A percentile compares a stretch with the other conserved stretches of the same genome.
Conservation (phyloP, 2,329 filamentous ascomycete genomes). For the Volutella citrinella region DNA sequence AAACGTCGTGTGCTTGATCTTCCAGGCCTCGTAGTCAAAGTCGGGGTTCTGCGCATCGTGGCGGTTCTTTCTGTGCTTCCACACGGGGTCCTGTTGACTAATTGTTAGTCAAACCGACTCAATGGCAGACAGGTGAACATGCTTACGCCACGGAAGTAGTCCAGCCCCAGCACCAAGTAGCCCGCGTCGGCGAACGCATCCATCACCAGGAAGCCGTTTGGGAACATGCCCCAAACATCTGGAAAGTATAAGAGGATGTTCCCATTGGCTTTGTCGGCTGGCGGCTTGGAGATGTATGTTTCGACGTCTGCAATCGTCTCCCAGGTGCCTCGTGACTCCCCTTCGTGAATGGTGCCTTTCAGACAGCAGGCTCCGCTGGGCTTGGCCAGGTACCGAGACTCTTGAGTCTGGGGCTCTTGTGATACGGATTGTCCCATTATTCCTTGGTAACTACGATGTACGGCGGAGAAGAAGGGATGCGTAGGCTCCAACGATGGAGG, state of each 20-base stretch:
- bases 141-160: constrained; percentile 43
- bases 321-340: constrained; percentile 33
- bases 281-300: constrained; percentile 34
- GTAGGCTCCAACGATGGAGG: too few relatives aligned
- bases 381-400: constrained; percentile 29
- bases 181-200: constrained; percentile 44
- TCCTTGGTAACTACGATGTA: too few relatives aligned
- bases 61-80: constrained; percentile 35
- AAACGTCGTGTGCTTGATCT: constrained; percentile 40
- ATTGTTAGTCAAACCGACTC: neutral
- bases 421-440: neutral
- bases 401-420: neutral
- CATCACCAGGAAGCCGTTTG: constrained; percentile 42
- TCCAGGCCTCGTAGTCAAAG: constrained; percentile 49
- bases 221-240: constrained; percentile 42
- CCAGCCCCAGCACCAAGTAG: constrained; percentile 39
- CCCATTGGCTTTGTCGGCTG: constrained; percentile 32
- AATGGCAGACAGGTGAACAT: neutral
- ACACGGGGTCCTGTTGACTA: constrained; percentile 38
- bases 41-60: constrained; percentile 20
- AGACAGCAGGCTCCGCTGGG: constrained; percentile 37
- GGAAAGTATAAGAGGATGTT: constrained; percentile 44
- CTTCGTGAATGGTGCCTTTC: constrained; percentile 36
- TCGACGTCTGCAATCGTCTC: constrained; percentile 32
- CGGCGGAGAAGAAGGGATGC: too few relatives aligned